These are phyloP conservation scores for Monosporascus sp. DNA, from an alignment of 2,329 filamentous ascomycete genomes.

Conservation along the genomic window DNA sequence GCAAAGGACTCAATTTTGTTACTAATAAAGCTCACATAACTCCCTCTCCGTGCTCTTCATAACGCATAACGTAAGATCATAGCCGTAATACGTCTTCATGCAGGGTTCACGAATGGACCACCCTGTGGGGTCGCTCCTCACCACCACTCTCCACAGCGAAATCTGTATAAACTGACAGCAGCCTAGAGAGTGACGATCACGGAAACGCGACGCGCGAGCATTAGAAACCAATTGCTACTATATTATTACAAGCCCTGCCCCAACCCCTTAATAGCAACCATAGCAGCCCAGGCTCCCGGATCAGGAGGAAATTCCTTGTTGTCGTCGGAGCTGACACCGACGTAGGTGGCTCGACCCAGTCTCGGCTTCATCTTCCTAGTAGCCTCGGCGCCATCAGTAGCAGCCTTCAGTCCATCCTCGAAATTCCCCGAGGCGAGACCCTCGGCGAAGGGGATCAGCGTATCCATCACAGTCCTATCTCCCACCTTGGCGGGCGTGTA, in stretches of 20 bases:
- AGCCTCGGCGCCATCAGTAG: constrained; percentile 53
- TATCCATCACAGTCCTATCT: constrained; percentile 54
- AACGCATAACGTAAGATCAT: neutral
- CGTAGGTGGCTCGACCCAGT: constrained; percentile 64
- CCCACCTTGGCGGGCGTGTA: constrained; percentile 52
- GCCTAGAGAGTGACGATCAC: no score
- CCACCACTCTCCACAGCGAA: no score
- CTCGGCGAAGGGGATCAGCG: constrained; percentile 48
- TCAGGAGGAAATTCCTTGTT: constrained; percentile 55
- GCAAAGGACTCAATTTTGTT: no score
- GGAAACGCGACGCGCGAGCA: no score
- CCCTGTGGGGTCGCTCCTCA: no score
- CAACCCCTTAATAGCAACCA: constrained; percentile 45
- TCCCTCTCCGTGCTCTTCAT: no score
- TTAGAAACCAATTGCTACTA: no score
- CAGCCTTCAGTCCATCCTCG: constrained; percentile 52
- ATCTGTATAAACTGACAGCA: no score
- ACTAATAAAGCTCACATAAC: no score
- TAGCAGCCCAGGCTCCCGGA: constrained; percentile 66
- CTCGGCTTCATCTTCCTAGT: constrained; percentile 62
- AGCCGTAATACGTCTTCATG: no score
- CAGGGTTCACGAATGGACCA: no score
- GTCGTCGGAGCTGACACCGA: constrained; percentile 50
- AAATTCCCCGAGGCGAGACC: constrained; percentile 44
- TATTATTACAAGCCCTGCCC: constrained; percentile 14